These are phyloP conservation scores for Ganoderma leucocontextum DNA, from an alignment of 1,284 basidiomycete species.

Conservation along the genomic window DNA sequence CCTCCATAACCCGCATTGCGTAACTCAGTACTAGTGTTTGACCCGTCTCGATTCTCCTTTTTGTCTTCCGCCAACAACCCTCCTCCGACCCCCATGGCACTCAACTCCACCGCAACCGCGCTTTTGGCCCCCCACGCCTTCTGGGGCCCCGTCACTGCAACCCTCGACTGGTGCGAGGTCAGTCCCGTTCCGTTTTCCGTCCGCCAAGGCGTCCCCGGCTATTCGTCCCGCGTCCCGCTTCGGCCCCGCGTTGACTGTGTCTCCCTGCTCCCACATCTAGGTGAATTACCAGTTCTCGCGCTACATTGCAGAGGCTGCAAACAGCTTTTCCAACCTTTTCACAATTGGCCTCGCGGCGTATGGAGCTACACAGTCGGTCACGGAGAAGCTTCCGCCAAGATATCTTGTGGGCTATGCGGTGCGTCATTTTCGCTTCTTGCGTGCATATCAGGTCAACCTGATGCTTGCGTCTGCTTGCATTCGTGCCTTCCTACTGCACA, in stretches of 20 bases:
- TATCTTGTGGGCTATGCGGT: constrained; percentile 63
- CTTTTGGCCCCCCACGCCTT: constrained; percentile 36
- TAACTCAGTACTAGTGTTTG: too few relatives aligned
- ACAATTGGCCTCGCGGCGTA: constrained; percentile 58
- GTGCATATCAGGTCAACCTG: not conserved
- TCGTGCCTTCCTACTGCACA: not conserved
- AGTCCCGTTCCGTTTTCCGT: constrained; percentile 26
- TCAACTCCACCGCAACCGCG: constrained; percentile 28
- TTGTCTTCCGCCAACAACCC: constrained; percentile 21
- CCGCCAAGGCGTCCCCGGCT: not conserved
- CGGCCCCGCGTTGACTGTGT: not conserved
- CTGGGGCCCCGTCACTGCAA: constrained; percentile 73
- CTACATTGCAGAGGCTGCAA: constrained; percentile 74
- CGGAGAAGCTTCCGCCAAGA: constrained; percentile 56
- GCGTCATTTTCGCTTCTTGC: constrained; percentile 31
- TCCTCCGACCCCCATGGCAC: constrained; percentile 23
- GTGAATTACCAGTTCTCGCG: constrained; percentile 76
- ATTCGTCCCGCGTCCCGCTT: constrained; percentile 21
- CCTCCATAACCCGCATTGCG: constrained; percentile 23
- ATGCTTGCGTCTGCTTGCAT: not conserved
- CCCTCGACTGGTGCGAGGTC: constrained; percentile 78
- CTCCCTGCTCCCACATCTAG: constrained; percentile 42
- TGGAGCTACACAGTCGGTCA: constrained; percentile 49
- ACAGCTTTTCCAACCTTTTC: constrained; percentile 69
- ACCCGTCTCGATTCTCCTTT: constrained; percentile 25